Evolutionary conservation across 1,284 basidiomycete genomes (phyloP).

Genomic region (Porodaedalea pini): DNA sequence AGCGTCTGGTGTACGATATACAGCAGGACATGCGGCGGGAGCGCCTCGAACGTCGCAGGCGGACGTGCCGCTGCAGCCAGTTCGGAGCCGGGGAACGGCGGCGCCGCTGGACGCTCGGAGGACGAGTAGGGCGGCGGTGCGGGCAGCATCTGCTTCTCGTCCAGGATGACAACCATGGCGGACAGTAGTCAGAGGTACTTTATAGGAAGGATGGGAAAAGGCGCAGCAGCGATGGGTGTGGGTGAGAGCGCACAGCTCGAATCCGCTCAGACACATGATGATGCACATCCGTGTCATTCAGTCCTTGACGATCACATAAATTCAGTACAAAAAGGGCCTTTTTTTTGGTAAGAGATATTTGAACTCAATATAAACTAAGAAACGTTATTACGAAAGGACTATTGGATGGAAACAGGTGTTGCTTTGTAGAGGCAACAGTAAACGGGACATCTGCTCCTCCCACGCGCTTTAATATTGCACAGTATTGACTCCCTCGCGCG

Average conservation of each 20-base stretch:
- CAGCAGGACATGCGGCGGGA: constrained; percentile 57
- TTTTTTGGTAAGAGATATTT: no score
- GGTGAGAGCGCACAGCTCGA: not conserved
- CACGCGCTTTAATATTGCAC: no score
- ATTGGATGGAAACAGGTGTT: no score
- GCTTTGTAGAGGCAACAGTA: no score
- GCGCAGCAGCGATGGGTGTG: not conserved
- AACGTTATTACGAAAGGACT: no score
- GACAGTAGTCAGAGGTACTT: not conserved
- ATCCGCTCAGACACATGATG: no score
- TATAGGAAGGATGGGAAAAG: not conserved
- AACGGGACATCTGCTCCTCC: no score
- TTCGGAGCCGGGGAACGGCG: constrained; percentile 32
- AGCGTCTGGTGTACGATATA: constrained; percentile 62
- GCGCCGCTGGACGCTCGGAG: constrained; percentile 28
- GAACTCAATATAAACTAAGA: no score
- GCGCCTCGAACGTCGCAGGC: constrained; percentile 33
- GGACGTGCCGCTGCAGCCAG: constrained; percentile 16
- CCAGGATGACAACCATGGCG: constrained; percentile 42
- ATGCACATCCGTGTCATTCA: no score
- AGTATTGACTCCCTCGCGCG: no score
- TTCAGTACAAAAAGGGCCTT: no score
- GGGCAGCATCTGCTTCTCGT: constrained; percentile 44
- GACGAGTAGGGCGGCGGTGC: constrained; percentile 43
- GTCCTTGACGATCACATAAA: no score